Base-by-base conservation (phyloP, 768 basidiomycete genomes). In the Psilocybe azurescens region DNA sequence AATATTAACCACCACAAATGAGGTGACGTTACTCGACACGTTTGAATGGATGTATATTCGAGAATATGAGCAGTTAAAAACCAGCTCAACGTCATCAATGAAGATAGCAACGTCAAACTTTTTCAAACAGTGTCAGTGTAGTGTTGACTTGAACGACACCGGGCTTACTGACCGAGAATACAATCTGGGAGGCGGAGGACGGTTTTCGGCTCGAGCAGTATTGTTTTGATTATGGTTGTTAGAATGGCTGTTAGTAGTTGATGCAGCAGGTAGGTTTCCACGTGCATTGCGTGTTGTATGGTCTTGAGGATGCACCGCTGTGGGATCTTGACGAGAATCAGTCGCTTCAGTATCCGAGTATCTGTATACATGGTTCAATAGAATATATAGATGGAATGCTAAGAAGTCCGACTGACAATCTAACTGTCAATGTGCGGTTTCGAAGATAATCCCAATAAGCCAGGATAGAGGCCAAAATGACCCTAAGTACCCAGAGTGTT, bases 1-100 rank as follows among this genome's bases (percentile, higher is more conserved):
- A 95, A 93, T 20, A 85, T 86, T 50, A 94, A 84, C 91, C 91
- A 95, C 93, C 93, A 95, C 36, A 94, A 76, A 65, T 93, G 89
- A 7, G 93, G 93, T 11, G 93, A 84, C 0, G 89, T 79, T 60
- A 80, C 75, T 18, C 93, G 88, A 60, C 93, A 95, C 14, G 87
- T 84, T 64, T 87, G 79, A 30, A 91, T 77, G 7, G 92, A 90
- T 14, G 90, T 90, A 69, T 93, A 94, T 63, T 87, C 83, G 58
- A 94, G 77, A 30, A 93, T 87, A 69, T 95, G 90, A 10, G 92
- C 90, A 16, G 87, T 89, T 29, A 94, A 72, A 67, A 94, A 94
- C 91, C 94, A 95, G 58, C 83, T 86, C 8, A 94, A 70, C n/a
- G 89, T 90, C 59, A 91, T 71, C 60, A 92, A 73, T 18, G 91